These are phyloP conservation scores for Pseudogymnoascus sp. DNA, from an alignment of 2,329 filamentous ascomycete species.

Conservation along the genomic window DNA sequence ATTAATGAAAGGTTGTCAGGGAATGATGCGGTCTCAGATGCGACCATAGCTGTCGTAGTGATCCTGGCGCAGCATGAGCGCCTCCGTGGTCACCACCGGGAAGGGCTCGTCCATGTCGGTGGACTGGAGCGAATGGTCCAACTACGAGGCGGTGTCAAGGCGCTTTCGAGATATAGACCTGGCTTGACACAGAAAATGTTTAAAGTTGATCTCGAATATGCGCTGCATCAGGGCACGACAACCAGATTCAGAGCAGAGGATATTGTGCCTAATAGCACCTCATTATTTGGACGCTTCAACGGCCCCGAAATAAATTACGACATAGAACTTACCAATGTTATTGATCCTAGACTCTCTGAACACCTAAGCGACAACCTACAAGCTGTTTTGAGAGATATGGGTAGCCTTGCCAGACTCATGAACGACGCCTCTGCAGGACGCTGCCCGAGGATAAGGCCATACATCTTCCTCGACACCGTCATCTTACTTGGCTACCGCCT, in stretches of 20 bases:
- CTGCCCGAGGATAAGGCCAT: constrained; percentile 14
- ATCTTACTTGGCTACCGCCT: constrained; percentile 23
- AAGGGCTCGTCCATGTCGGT: constrained; percentile 25
- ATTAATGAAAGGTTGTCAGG: constrained; percentile 25
- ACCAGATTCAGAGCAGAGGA: constrained; percentile 14
- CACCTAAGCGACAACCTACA: constrained; percentile 8
- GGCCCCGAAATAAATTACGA: neutral
- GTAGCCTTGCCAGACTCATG: constrained; percentile 16
- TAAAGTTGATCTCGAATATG: constrained; percentile 22
- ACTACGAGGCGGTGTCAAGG: constrained; percentile 25
- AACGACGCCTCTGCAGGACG: constrained; percentile 12
- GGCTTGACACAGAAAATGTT: constrained; percentile 20
- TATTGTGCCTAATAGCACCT: neutral
- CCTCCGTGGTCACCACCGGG: constrained; percentile 17
- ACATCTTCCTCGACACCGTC: constrained; percentile 22
- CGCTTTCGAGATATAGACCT: constrained; percentile 14
- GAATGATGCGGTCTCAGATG: constrained; percentile 20
- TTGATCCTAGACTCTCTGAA: neutral
- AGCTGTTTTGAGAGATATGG: constrained; percentile 15
- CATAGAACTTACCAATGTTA: neutral
- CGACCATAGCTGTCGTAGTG: constrained; percentile 25
- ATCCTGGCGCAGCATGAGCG: constrained; percentile 23
- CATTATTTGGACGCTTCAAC: neutral
- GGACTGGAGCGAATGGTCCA: constrained; percentile 25
- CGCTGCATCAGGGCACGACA: constrained; percentile 19